Evolutionary conservation across 345 rosid species (phyloP).

Genomic region (Eucalyptus sp.): DNA sequence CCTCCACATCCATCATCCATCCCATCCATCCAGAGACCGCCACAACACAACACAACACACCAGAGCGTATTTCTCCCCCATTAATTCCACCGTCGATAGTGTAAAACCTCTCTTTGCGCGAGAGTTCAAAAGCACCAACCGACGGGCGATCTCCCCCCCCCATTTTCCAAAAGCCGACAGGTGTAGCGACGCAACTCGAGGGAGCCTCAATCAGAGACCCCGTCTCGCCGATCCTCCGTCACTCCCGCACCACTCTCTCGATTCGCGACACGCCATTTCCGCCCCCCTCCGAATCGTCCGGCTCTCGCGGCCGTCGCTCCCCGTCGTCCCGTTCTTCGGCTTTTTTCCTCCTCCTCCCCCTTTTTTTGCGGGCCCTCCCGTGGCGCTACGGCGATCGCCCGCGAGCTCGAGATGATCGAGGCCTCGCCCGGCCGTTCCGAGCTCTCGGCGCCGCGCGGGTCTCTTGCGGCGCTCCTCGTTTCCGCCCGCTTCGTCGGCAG

Average conservation of each 20-base stretch:
- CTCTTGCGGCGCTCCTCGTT: not conserved
- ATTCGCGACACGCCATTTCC: not conserved
- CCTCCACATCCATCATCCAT: not conserved
- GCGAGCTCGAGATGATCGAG: not conserved
- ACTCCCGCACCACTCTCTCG: not conserved
- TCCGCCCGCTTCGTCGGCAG: not conserved
- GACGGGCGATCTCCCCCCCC: not conserved
- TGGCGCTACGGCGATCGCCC: not conserved
- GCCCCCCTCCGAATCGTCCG: fast-evolving
- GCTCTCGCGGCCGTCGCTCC: not conserved
- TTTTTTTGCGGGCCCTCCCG: not conserved
- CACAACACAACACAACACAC: not conserved
- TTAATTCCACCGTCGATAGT: not conserved
- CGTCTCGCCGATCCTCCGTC: not conserved
- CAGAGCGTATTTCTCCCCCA: not conserved
- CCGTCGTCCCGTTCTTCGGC: not conserved
- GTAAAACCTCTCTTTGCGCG: fast-evolving
- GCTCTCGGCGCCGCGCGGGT: not conserved
- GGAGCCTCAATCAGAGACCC: not conserved
- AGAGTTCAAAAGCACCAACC: not conserved
- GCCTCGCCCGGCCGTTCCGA: not conserved
- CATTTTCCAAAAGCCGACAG: not conserved
- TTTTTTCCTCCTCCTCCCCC: not conserved
- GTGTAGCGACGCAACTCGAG: not conserved
- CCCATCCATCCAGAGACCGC: not conserved